Conservation (phyloP, 169 alveolate species). For the Plasmodium vivax region DNA sequence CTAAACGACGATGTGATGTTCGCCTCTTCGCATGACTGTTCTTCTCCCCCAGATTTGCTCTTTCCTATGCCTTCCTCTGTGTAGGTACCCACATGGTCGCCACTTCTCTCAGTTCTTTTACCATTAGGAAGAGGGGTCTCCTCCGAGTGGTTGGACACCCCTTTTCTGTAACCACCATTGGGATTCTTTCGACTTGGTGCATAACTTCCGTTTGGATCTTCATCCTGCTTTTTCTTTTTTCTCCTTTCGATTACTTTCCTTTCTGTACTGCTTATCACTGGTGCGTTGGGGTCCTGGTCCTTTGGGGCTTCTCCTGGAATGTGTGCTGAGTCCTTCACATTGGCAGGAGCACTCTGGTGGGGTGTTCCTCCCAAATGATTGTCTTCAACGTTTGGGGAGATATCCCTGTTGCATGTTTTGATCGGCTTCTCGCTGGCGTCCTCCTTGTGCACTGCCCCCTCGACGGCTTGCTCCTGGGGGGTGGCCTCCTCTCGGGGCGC, state of each 20-base stretch:
- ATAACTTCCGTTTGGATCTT: not conserved
- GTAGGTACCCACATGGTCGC: not conserved
- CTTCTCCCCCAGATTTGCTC: not conserved
- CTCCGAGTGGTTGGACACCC: not conserved
- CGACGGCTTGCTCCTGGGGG: not conserved
- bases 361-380: not conserved
- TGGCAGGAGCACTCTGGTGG: not conserved
- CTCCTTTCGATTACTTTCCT: not conserved
- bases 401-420: not conserved
- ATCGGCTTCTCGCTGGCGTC: not conserved
- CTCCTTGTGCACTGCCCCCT: not conserved
- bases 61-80: not conserved
- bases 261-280: not conserved
- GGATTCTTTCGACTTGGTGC: not conserved
- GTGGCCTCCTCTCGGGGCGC: not conserved
- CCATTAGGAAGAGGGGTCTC: not conserved
- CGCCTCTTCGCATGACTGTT: not conserved
- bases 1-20: not conserved
- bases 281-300: not conserved
- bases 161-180: not conserved
- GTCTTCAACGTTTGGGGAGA: not conserved
- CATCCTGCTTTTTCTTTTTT: not conserved
- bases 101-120: not conserved
- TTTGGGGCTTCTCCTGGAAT: not conserved
- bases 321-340: not conserved